Conservation (phyloP, 495 filamentous ascomycete genomes). For the Bacidia rubella region DNA sequence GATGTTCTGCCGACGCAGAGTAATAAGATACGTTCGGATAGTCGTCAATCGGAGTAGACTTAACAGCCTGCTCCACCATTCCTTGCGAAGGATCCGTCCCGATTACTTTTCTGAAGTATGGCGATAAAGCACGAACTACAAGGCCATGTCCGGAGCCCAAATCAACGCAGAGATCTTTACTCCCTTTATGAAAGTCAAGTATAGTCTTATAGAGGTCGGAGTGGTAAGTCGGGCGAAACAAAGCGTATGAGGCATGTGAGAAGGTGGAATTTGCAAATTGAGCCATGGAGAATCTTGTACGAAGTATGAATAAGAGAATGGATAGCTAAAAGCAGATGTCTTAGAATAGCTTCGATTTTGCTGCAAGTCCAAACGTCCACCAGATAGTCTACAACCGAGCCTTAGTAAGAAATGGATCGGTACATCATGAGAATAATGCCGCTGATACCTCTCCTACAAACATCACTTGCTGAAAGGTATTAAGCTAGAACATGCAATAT, state of each 20-base stretch:
- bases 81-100: slow-evolving; percentile 37
- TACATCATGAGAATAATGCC: too few species aligned
- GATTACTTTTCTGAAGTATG: slow-evolving; percentile 33
- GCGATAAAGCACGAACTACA: slow-evolving; percentile 37
- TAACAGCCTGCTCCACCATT: slow-evolving; percentile 43
- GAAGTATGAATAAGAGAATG: not conserved
- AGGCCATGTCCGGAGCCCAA: slow-evolving; percentile 51
- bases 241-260: slow-evolving; percentile 41
- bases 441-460: too few species aligned
- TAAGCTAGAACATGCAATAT: too few species aligned
- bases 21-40: slow-evolving; percentile 32
- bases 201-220: slow-evolving; percentile 37
- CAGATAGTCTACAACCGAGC: too few species aligned
- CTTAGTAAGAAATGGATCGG: too few species aligned
- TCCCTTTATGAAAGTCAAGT: slow-evolving; percentile 38
- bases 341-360: too few species aligned
- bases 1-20: slow-evolving; percentile 35
- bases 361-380: too few species aligned
- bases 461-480: too few species aligned
- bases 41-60: slow-evolving; percentile 20
- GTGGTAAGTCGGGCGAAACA: slow-evolving; percentile 53
- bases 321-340: not conserved
- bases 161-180: slow-evolving; percentile 34
- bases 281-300: not conserved
- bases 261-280: slow-evolving; percentile 30